Base-by-base conservation (phyloP, 345 rosid genomes). In the Salix dunnii region DNA sequence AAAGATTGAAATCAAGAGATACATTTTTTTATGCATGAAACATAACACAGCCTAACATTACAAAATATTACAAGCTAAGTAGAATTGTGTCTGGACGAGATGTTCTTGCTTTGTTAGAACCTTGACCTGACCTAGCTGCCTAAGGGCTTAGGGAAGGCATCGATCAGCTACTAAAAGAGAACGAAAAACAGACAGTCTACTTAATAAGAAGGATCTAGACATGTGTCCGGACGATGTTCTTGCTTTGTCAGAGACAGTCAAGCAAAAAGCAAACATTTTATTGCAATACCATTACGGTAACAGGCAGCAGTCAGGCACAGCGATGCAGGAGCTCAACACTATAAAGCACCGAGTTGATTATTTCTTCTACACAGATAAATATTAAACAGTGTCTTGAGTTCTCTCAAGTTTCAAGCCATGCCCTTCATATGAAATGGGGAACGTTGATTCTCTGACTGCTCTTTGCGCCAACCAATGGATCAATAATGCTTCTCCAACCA, bases 401-500 rank as follows among this genome's bases (percentile, higher is more conserved):
- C 42, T 2, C 7, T 2, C 53, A 21, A 27, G 38, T 1, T 17
- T 4, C 53, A 21, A 27, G 38, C 30, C 20, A 61, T 58, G 27
- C 60, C 20, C 0, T 31, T 79, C 74, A 77, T 7, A 48, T 31
- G n/a, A 62, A 77, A 63, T 73, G 80, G n/a, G 53, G n/a, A 9
- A 30, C 8, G 35, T 69, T 33, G 28, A 25, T 43, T 7, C 18
- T 11, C n/a, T 67, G 66, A 62, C 25, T 35, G 3, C 62, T 78
- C 77, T 82, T 80, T 76, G 82, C 58, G 4, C 31, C 48, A 51
- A 91, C 43, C 82, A 92, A 73, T 11, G 93, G 90, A 83, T 89
- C 96, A 27, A 94, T 86, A 78, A 86, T 69, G 75, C 80, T 88
- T 84, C 81, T 87, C 98, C 97, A 94, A 38, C 74, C 84, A 9